Evolutionary conservation across 257 asterid species (phyloP).

Genomic region (Scutellaria barbata): DNA sequence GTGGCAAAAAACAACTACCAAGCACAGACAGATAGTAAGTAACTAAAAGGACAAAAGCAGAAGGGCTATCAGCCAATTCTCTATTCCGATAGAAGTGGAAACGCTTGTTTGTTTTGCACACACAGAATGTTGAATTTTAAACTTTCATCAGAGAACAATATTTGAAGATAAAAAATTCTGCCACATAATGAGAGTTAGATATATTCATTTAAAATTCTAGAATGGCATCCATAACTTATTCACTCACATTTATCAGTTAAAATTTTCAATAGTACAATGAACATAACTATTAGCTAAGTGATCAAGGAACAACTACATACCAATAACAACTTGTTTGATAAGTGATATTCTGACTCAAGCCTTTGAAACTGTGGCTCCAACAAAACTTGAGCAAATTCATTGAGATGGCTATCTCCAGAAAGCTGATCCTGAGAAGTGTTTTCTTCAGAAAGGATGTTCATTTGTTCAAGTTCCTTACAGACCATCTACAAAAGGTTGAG

Average conservation of each 20-base stretch:
- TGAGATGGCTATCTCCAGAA: conserved; percentile 43
- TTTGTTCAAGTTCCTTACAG: conserved; percentile 50
- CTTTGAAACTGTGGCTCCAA: conserved; percentile 59
- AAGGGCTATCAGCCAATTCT: conserved; percentile 29
- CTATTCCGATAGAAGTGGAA: conserved; percentile 25
- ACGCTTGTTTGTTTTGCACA: background rate
- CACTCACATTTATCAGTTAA: conserved; percentile 23
- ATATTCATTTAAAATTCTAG: conserved; percentile 8
- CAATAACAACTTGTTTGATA: conserved; percentile 52
- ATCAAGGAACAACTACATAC: conserved; percentile 47
- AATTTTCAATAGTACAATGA: background rate
- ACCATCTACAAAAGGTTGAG: conserved; percentile 49
- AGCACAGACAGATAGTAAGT: conserved; percentile 22
- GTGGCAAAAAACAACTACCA: conserved; percentile 18
- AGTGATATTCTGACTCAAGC: conserved; percentile 71
- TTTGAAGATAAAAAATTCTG: background rate
- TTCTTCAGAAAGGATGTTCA: conserved; percentile 42
- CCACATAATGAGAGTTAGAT: background rate
- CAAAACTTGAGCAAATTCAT: conserved; percentile 55
- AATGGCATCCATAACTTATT: conserved; percentile 7
- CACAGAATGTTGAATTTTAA: background rate
- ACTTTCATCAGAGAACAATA: conserved; percentile 19
- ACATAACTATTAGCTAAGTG: conserved; percentile 25
- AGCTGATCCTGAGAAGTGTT: conserved; percentile 42
- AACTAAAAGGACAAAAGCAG: conserved; percentile 20